A percentile compares a stretch with the other conserved stretches of the same genome.
These are phyloP conservation scores for Aspergillus bertholletiae DNA, from an alignment of 495 filamentous ascomycete genomes.

Conservation along the genomic window DNA sequence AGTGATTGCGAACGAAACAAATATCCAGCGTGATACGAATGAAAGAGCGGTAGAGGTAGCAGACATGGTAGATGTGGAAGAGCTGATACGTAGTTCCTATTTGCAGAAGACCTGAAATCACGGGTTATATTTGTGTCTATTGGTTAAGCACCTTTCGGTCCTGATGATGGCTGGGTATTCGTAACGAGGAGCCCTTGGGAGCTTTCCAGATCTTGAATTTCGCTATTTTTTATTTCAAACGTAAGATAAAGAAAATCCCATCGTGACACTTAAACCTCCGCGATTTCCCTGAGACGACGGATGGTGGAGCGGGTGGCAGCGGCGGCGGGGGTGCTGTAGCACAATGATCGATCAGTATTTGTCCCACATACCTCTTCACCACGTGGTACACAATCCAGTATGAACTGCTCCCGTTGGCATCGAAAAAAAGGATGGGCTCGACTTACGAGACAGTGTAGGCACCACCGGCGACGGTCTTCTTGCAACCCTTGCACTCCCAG, in stretches of 20 bases:
- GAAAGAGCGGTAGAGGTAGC: background rate
- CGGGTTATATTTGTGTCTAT: slow-evolving; percentile 22
- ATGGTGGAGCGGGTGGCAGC: slow-evolving; percentile 96
- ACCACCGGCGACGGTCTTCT: slow-evolving; percentile 93
- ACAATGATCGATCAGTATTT: slow-evolving; percentile 19
- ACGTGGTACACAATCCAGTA: background rate
- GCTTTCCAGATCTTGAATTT: slow-evolving; percentile 34
- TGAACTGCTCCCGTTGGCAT: background rate
- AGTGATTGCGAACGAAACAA: background rate
- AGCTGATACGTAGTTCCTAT: background rate
- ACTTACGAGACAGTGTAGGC: slow-evolving; percentile 97
- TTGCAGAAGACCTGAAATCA: slow-evolving; percentile 12
- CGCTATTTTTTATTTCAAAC: slow-evolving; percentile 45
- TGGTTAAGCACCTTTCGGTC: slow-evolving; percentile 8
- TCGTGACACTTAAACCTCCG: slow-evolving; percentile 74
- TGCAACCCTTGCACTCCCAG: slow-evolving; percentile 92
- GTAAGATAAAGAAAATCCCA: slow-evolving; percentile 44
- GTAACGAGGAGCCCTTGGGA: slow-evolving; percentile 20
- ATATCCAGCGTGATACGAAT: background rate
- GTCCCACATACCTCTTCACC: slow-evolving; percentile 7
- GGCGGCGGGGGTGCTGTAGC: slow-evolving; percentile 81
- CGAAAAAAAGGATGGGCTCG: slow-evolving; percentile 4
- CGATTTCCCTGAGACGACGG: slow-evolving; percentile 94
- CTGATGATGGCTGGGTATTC: slow-evolving; percentile 1
- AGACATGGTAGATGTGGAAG: background rate